Percentiles rank a stretch among this genome's conserved stretches.
These are phyloP conservation scores for Cronartium quercuum DNA, from an alignment of 1,284 basidiomycete genomes.

Conservation along the genomic window DNA sequence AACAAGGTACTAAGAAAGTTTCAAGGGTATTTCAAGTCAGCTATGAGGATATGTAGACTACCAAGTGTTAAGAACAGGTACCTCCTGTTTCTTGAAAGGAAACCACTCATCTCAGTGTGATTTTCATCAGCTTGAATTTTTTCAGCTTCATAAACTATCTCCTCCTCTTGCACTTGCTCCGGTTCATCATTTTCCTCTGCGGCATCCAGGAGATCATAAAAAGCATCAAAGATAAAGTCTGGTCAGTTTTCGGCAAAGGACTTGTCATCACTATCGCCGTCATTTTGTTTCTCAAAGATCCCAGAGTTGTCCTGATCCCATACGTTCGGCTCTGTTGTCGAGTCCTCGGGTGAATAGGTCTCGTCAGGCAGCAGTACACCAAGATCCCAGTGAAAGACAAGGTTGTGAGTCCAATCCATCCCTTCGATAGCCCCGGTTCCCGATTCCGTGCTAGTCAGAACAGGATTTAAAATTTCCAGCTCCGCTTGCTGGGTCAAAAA, in stretches of 20 bases:
- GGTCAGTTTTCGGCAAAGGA: neutral
- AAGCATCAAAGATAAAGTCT: neutral
- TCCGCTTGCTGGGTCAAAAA: neutral
- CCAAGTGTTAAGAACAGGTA: neutral
- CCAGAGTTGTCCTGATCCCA: neutral
- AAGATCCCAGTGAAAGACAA: neutral
- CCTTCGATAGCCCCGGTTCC: neutral
- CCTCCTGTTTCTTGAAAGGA: neutral
- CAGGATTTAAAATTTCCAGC: neutral
- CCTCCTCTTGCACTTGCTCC: neutral
- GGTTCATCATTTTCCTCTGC: neutral
- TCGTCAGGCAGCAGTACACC: neutral
- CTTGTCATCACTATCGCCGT: neutral
- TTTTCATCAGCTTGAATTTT: neutral
- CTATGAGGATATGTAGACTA: neutral
- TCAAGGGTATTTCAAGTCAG: neutral
- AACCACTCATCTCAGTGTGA: neutral
- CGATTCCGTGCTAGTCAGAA: neutral
- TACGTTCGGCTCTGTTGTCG: neutral
- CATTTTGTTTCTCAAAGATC: neutral
- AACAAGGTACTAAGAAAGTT: neutral
- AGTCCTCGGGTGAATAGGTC: neutral
- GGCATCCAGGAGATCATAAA: neutral
- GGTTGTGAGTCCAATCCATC: neutral
- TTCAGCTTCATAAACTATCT: neutral